Percentiles rank a stretch among this genome's conserved stretches.
Evolutionary conservation across 1,284 basidiomycete species (phyloP).

Genomic region (Cryptococcus sp.): DNA sequence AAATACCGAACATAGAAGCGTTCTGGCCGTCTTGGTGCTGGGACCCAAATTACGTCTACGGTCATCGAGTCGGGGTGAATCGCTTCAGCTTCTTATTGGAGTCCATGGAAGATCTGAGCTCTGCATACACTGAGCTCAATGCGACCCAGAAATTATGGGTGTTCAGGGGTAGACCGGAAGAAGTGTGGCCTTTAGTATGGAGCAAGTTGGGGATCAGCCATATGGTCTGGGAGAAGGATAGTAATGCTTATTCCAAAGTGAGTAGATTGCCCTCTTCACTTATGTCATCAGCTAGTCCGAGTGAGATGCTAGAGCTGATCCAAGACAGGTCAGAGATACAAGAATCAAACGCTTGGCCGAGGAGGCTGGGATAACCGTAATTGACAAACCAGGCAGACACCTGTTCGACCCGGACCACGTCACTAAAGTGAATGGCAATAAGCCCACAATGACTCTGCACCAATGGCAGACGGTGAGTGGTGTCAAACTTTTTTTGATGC

Average conservation of each 20-base stretch:
- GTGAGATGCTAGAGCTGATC: neutral
- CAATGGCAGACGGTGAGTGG: conserved; percentile 46
- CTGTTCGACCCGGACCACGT: conserved; percentile 52
- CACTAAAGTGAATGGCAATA: conserved; percentile 42
- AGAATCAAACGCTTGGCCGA: conserved; percentile 39
- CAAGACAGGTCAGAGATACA: conserved; percentile 15
- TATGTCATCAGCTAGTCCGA: neutral
- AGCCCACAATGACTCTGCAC: conserved; percentile 47
- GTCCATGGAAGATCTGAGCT: conserved; percentile 54
- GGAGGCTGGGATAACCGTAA: conserved; percentile 45
- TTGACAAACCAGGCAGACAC: conserved; percentile 52
- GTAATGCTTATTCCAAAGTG: conserved; percentile 27
- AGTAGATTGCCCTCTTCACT: neutral
- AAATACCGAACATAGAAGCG: conserved; percentile 44
- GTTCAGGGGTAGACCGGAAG: conserved; percentile 56
- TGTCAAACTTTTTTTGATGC: neutral
- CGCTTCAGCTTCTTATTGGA: conserved; percentile 58
- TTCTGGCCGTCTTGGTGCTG: conserved; percentile 56
- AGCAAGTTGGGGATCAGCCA: conserved; percentile 58
- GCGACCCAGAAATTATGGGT: conserved; percentile 55
- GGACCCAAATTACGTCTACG: conserved; percentile 55
- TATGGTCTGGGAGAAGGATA: conserved; percentile 54
- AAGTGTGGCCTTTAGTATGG: conserved; percentile 54
- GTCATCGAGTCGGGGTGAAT: conserved; percentile 57
- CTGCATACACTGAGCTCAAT: conserved; percentile 52